phyloP scores from a whole-genome alignment of 305 asterid genomes.

The Ilex paraguariensis region DNA sequence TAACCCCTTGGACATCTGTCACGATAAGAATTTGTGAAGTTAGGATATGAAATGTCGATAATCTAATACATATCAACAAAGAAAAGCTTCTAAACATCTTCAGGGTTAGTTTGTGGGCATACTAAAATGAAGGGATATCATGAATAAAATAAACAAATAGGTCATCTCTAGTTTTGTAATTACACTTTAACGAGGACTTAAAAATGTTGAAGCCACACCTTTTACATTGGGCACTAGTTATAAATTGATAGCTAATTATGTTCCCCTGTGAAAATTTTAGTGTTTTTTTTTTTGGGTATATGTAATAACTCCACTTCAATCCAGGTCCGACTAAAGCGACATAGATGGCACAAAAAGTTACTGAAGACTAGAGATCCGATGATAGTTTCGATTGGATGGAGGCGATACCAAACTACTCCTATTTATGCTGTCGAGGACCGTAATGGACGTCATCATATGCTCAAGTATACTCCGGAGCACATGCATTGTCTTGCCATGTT shows the following conservation, averaged over 20 bases:
- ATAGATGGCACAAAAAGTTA: conserved; percentile 97
- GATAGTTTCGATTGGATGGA: conserved; percentile 97
- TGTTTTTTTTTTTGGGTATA: too few species aligned
- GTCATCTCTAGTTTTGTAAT: too few species aligned
- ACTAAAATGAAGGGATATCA: too few species aligned
- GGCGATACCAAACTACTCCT: conserved; percentile 95
- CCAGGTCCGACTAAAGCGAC: conserved; percentile 87
- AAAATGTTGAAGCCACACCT: too few species aligned
- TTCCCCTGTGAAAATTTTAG: neutral
- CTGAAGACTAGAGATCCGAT: conserved; percentile 96
- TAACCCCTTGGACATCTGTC: too few species aligned
- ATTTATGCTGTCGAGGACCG: conserved; percentile 88
- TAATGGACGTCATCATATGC: conserved; percentile 97
- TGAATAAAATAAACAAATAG: too few species aligned
- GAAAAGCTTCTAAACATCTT: too few species aligned
- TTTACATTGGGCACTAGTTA: neutral
- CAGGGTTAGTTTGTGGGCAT: too few species aligned
- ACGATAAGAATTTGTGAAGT: too few species aligned
- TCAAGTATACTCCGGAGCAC: conserved; percentile 96
- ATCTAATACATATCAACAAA: too few species aligned
- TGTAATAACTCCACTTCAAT: conserved; percentile 9
- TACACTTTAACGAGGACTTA: too few species aligned
- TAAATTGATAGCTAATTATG: neutral
- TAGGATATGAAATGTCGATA: too few species aligned
- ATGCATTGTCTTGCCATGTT: conserved; percentile 99